Evolutionary conservation across 139 green algal genomes (phyloP), one percentile per base, ranked within the genome.

Genomic region (Closterium sp.): DNA sequence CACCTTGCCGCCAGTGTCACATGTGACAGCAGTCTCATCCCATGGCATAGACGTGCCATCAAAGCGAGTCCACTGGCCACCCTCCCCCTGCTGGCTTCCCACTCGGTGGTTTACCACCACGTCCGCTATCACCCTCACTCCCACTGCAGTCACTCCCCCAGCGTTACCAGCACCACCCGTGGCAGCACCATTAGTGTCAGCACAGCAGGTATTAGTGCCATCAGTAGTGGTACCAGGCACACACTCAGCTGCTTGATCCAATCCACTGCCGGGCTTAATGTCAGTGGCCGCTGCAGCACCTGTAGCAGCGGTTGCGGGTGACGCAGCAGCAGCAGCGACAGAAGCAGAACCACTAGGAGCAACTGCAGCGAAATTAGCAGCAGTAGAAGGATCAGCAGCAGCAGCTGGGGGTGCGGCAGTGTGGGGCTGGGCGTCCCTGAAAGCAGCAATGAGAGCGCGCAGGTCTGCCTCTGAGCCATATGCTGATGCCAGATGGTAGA

Each of bases 11-110:
- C 95, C 96, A 94, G 98, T 96, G 88, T 97, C 95, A 34, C 93
- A 89, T 38, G 95, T 96, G 93, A 98, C 97, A 27, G 97, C 97
- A 95, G 94, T 97, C 34, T 88, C 62, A 90, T 96, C 97, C 97
- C 97, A 98, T 86, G 97, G 93, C 79, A 98, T 94, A 31, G 45
- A 86, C 85, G 91, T 88, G 62, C 94, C 92, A 31, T 89, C 85
- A 45, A 73, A 94, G 19, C 84, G 38, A 50, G 90, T 95, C 50
- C 87, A 94, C 73, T 45, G 38, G 5, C 38, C 93, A 4, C 85
- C 70, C 73, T 84, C 88, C 29, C 86, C 88, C 93, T 90, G 85
- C 85, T 30, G 91, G 24, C 50, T 88, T n/a, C 92, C 92, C 31
- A 29, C 93, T 10, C 94, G 88, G 92, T 96, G 95, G 94, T 96